phyloP scores from a whole-genome alignment of 2,329 filamentous ascomycete genomes.

The Fusarium subglutinans region DNA sequence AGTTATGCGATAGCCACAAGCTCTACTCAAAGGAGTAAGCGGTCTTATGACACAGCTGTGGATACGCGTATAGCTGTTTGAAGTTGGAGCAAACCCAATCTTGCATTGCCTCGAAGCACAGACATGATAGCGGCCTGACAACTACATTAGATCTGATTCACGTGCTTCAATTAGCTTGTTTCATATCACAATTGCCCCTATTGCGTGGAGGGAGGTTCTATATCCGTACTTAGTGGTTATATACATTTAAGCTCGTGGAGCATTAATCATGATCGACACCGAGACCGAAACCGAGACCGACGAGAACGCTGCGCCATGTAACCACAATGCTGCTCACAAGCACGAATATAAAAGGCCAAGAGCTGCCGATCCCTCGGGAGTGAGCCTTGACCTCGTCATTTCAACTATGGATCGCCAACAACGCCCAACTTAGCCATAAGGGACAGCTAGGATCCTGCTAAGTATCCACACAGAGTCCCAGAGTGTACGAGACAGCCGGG shows the following conservation, averaged over 20 bases:
- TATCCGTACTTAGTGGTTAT: neutral
- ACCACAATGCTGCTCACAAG: neutral
- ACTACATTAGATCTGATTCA: too few species aligned
- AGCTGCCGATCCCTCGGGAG: neutral
- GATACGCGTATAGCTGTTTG: neutral
- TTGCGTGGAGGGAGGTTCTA: neutral
- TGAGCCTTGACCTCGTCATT: neutral
- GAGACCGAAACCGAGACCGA: neutral
- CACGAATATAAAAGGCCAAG: neutral
- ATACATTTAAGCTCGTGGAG: neutral
- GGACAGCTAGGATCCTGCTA: neutral
- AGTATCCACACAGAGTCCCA: too few species aligned
- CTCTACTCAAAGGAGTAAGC: neutral
- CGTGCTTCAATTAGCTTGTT: neutral
- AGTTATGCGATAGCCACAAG: neutral
- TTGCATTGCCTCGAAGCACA: neutral
- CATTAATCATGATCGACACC: neutral
- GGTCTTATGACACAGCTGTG: neutral
- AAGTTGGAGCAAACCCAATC: rapidly evolving
- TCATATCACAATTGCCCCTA: too few species aligned
- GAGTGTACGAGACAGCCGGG: too few species aligned
- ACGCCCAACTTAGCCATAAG: rapidly evolving
- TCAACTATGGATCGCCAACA: too few species aligned
- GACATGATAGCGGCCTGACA: rapidly evolving
- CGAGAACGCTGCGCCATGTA: rapidly evolving